Conservation (phyloP, 2,329 filamentous ascomycete species). For the Paecilomyces sp. region DNA sequence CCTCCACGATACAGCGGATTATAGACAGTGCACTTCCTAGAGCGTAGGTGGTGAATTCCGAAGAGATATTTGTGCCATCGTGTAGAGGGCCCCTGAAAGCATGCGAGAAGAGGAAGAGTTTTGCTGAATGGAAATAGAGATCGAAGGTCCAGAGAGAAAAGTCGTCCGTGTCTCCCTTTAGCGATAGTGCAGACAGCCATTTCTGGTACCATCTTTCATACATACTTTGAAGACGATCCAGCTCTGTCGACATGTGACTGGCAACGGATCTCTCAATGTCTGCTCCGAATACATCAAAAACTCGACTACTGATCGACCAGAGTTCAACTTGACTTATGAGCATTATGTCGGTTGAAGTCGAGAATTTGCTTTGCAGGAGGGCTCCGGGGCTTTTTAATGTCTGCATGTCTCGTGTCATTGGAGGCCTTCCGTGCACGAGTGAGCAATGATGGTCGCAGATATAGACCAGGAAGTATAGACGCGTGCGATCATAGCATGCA, state of each 20-base stretch:
- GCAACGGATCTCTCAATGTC: constrained; percentile 4
- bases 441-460: constrained; percentile 35
- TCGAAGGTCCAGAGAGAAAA: constrained; percentile 5
- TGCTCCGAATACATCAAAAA: constrained; percentile 9
- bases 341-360: constrained; percentile 10
- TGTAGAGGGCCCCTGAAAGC: constrained; percentile 6
- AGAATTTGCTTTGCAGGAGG: constrained; percentile 24
- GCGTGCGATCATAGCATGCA: constrained; percentile 24
- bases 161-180: neutral
- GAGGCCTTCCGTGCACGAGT: constrained; percentile 28
- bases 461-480: constrained; percentile 34
- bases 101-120: constrained; percentile 9
- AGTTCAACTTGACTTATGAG: constrained; percentile 11
- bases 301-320: constrained; percentile 9
- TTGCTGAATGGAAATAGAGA: constrained; percentile 9
- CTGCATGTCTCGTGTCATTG: constrained; percentile 27
- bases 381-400: constrained; percentile 18
- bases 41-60: neutral
- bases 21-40: neutral
- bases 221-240: neutral
- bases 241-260: neutral
- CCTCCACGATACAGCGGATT: neutral
- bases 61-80: neutral
- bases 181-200: neutral
- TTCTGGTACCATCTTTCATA: neutral